phyloP scores from a whole-genome alignment of 1,284 basidiomycete species.

The Moesziomyces antarcticus region DNA sequence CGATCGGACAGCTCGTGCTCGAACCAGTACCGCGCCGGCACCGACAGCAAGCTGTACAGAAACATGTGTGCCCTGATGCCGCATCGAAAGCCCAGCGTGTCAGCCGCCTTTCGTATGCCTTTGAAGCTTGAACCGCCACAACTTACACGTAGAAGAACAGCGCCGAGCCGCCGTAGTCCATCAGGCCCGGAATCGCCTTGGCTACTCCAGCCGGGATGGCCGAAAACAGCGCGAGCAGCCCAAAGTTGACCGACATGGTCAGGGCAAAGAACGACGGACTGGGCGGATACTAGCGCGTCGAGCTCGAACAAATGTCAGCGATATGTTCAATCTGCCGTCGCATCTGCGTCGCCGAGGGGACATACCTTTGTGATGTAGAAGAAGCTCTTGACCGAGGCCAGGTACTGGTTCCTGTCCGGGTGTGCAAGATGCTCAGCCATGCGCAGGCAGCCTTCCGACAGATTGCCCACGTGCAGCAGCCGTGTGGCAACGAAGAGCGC shows the following conservation, averaged over 20 bases:
- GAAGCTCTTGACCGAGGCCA: conserved; percentile 44
- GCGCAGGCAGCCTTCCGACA: conserved; percentile 47
- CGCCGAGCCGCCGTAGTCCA: conserved; percentile 46
- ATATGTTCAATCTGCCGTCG: no score
- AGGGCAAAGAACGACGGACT: conserved; percentile 49
- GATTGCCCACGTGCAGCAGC: conserved; percentile 53
- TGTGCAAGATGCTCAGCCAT: conserved; percentile 29
- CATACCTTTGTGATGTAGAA: conserved; percentile 56
- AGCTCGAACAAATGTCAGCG: background rate
- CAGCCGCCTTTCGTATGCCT: no score
- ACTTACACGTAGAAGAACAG: conserved; percentile 58
- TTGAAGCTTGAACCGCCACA: background rate
- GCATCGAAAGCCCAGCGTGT: background rate
- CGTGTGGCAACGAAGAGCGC: conserved; percentile 47
- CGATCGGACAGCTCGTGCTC: conserved; percentile 33
- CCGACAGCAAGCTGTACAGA: conserved; percentile 26
- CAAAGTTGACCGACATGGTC: conserved; percentile 48
- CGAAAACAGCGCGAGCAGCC: conserved; percentile 46
- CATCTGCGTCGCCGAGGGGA: background rate
- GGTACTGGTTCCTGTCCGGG: conserved; percentile 40
- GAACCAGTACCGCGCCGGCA: conserved; percentile 33
- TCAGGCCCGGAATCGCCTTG: conserved; percentile 20
- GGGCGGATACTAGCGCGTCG: conserved; percentile 39
- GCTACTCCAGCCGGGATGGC: conserved; percentile 17
- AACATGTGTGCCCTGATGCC: conserved; percentile 25